Evolutionary conservation across 1,284 basidiomycete genomes (phyloP), one percentile per base, ranked within the genome.

Genomic region (Apiotrichum sp.): DNA sequence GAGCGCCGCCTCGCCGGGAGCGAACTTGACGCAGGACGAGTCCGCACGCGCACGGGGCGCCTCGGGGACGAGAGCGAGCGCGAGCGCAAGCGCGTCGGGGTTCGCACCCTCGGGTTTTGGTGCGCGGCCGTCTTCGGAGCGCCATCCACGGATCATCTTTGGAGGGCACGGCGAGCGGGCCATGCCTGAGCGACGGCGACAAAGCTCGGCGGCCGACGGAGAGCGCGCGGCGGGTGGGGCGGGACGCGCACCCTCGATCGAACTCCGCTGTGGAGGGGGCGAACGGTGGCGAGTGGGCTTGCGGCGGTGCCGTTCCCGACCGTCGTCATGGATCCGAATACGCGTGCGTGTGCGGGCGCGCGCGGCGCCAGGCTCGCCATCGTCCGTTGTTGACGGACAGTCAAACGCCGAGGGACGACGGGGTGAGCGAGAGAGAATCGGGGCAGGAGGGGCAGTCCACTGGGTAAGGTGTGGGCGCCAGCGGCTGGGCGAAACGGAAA

Each of bases 211-310:
- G 5, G 67, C 67, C 1, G 62, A 64, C 2, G 67, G 67, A 3
- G 64, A 65, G 47, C 64, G 53, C 3, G 67, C 67, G 14, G 67
- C 65, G 1, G 67, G 67, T 9, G 65, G 67, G 2, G 65, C 65
- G 3, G 53, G 56, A 39, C 39, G 45, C 40, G 40, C 40, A 11
- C 43, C 50, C 22, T 48, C 16, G 7, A 32, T 40, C 35, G 33
- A 32, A 33, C 41, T 9, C 51, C 52, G 11, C 55, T 57, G 34
- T 6, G 67, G 67, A 3, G 67, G 67, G 4, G 67, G 67, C 13
- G 64, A 65, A 42, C 65, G 53, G 50, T 69, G 67, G 13, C 62
- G 53, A 8, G 62, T 57, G 46, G 65, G 59, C 58, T 57, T 49
- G 56, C 53, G 13, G 33, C 39, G 34, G 31, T 38, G 39, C 45